Evolutionary conservation across 1,284 basidiomycete genomes (phyloP).

Genomic region (Ceratobasidium sp.): DNA sequence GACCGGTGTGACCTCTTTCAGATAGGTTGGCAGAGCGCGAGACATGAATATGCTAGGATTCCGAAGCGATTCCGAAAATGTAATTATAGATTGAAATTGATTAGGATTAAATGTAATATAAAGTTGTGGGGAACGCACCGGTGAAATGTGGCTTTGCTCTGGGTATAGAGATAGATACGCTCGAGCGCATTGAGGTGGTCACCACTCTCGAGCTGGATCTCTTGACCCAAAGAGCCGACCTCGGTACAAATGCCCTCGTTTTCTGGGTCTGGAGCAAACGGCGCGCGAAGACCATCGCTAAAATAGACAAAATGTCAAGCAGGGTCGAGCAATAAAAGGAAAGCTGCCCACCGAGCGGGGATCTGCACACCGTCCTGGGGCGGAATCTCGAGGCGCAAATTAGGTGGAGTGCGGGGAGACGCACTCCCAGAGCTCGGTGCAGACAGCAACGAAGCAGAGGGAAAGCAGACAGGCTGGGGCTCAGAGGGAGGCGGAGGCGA

Average conservation of each 20-base stretch:
- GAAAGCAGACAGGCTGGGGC: neutral
- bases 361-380: conserved; percentile 8
- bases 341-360: conserved; percentile 11
- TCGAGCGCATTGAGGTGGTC: conserved; percentile 75
- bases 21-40: conserved; percentile 74
- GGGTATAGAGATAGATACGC: conserved; percentile 91
- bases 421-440: neutral
- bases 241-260: conserved; percentile 41
- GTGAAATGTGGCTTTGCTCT: conserved; percentile 85
- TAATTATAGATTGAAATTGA: neutral
- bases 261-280: conserved; percentile 36
- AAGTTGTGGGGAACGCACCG: conserved; percentile 51
- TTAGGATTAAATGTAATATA: neutral
- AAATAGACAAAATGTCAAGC: neutral
- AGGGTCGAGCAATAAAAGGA: neutral
- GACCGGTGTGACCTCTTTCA: conserved; percentile 77
- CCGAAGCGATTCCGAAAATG: conserved; percentile 1
- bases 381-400: conserved; percentile 31
- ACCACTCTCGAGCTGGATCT: conserved; percentile 57
- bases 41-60: conserved; percentile 74
- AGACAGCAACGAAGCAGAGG: neutral
- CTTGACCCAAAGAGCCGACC: conserved; percentile 31
- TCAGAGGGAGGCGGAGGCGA: conserved; percentile 14
- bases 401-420: conserved; percentile 27
- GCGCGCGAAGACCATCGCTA: conserved; percentile 20